Evolutionary conservation across 371 early-diverging fungal genomes (phyloP).

Genomic region (Capniomyces stellatus): DNA sequence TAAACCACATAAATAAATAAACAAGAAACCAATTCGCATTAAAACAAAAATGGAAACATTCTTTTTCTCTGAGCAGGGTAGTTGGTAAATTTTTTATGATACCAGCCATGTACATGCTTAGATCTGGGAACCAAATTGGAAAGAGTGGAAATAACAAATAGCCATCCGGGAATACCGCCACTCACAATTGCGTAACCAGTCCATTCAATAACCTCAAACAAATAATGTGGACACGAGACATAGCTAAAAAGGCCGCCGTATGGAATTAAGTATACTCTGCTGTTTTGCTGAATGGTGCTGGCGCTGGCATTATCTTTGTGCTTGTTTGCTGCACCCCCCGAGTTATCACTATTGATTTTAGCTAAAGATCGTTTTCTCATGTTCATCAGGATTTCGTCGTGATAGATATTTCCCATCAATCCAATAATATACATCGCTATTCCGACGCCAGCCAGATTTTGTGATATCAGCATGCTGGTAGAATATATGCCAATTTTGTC

Average conservation of each 20-base stretch:
- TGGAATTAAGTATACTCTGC: constrained; percentile 32
- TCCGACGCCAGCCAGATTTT: constrained; percentile 11
- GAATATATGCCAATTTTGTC: not conserved
- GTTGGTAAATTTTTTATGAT: constrained; percentile 27
- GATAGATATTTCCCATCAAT: constrained; percentile 31
- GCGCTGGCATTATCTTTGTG: no score
- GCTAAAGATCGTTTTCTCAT: constrained; percentile 12
- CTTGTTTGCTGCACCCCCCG: not conserved
- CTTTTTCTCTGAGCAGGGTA: constrained; percentile 34
- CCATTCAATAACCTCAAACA: constrained; percentile 47
- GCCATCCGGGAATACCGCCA: constrained; percentile 27
- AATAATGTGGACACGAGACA: constrained; percentile 43
- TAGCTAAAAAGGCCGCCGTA: constrained; percentile 31
- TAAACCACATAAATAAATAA: no score
- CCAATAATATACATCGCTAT: constrained; percentile 27
- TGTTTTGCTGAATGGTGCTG: not conserved
- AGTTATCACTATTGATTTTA: not conserved
- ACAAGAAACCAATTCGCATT: no score
- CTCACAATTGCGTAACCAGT: constrained; percentile 34
- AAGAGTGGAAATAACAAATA: constrained; percentile 30
- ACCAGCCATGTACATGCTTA: constrained; percentile 37
- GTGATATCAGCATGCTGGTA: not conserved
- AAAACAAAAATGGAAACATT: constrained; percentile 37
- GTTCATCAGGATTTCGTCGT: constrained; percentile 30
- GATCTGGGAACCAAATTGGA: constrained; percentile 46